Conservation (phyloP, 2,329 filamentous ascomycete species). For the Chaetomiaceae sp. region DNA sequence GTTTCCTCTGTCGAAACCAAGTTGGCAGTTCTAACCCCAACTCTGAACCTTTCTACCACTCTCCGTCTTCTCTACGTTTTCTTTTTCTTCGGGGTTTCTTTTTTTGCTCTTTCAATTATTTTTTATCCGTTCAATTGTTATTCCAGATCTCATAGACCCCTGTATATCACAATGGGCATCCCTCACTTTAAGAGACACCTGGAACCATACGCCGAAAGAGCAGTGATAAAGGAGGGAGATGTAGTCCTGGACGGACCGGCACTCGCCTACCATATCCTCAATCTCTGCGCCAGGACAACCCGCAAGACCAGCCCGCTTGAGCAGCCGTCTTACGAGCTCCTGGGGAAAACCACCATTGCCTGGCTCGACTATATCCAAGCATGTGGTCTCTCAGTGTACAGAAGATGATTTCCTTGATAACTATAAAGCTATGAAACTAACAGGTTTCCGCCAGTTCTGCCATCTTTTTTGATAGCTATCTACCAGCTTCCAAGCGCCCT, state of each 20-base stretch:
- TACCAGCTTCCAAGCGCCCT: conserved; percentile 62
- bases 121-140: too few species aligned
- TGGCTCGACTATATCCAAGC: conserved; percentile 59
- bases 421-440: conserved; percentile 14
- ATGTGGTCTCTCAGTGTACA: conserved; percentile 59
- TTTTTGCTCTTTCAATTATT: too few species aligned
- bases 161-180: conserved; percentile 63
- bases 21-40: too few species aligned
- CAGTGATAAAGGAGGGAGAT: conserved; percentile 37
- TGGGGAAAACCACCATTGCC: conserved; percentile 53
- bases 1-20: too few species aligned
- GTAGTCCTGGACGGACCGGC: conserved; percentile 72
- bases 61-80: too few species aligned
- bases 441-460: conserved; percentile 43
- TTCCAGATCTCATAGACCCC: too few species aligned
- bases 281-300: conserved; percentile 41
- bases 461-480: conserved; percentile 81
- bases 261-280: conserved; percentile 68
- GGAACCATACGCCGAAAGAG: conserved; percentile 45
- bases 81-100: too few species aligned
- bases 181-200: conserved; percentile 50
- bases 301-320: conserved; percentile 41
- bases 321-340: conserved; percentile 57
- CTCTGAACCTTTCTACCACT: too few species aligned
- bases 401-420: neutral